Evolutionary conservation across 1,139 yeast genomes (phyloP), one percentile per base, ranked within the genome.

Genomic region (Geotrichum australiense): DNA sequence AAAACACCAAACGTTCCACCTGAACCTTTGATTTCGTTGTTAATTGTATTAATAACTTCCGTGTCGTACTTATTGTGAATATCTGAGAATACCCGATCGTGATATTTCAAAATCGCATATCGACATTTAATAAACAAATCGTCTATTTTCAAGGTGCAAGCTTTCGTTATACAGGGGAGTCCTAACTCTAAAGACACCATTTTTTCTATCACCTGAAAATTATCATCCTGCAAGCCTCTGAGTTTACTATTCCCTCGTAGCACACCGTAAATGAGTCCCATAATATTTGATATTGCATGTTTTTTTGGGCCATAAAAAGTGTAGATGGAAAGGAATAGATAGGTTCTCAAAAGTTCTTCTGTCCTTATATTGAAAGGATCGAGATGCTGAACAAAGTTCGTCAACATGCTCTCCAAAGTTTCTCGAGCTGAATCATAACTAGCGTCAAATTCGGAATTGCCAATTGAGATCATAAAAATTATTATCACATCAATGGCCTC

Each of bases 121-220:
- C 35, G 29, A 16, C 43, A 40, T 25, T 40, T 40, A 26, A 40
- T 10, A 20, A 28, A 40, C 5, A 40, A 23, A 24, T 35, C 31
- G 15, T 35, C 43, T n/a, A 20, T 16, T 3, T 8, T n/a, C 12
- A 40, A 24, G 14, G 15, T 7, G n/a, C 14, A 12, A 22, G 20
- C n/a, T 11, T 22, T 12, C 8, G 29, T 35, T 7, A 29, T 21
- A n/a, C 32, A 19, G 10, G 36, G 24, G 3, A 35, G 10, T 4
- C 39, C 43, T 24, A 15, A 12, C 10, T 15, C 16, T 8, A 25
- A 14, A 5, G 43, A 34, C 16, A 33, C 38, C 16, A 18, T 4
- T 18, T 19, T 20, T 40, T 40, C 43, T 14, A 40, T 12, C 2
- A 40, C 27, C 12, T 24, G 25, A 35, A 40, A 35, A 24, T n/a